Conservation (phyloP, 352 stramenopile species). For the Blastocystis sp. region DNA sequence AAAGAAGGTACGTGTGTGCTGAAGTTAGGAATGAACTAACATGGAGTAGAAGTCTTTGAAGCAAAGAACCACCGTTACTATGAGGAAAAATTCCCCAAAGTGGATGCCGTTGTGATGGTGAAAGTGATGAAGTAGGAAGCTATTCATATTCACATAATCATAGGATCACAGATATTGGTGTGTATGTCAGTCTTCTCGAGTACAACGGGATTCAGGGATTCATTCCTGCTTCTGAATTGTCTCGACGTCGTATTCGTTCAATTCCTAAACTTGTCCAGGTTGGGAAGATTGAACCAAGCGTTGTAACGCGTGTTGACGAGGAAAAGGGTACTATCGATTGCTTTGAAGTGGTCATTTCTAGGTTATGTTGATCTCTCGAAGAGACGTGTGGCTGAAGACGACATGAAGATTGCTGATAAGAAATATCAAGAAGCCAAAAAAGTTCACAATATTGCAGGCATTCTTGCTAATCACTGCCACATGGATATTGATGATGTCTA, state of each 20-base stretch:
- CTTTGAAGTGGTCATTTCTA: not conserved
- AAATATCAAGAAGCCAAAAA: conserved; percentile 99
- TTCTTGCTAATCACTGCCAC: conserved; percentile 73
- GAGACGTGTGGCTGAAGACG: conserved; percentile 92
- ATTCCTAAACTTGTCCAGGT: conserved; percentile 99
- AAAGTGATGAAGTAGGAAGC: conserved; percentile 71
- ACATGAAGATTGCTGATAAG: conserved; percentile 96
- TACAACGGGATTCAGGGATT: conserved; percentile 99
- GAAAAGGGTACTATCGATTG: conserved; percentile 78
- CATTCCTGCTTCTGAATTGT: conserved; percentile 97
- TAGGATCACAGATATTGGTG: conserved; percentile 97
- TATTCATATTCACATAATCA: not conserved
- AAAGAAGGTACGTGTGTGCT: not conserved
- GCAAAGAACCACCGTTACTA: conserved; percentile 77
- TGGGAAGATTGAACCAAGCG: conserved; percentile 97
- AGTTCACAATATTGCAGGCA: conserved; percentile 86
- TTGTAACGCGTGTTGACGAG: conserved; percentile 98
- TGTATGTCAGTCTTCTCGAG: conserved; percentile 97
- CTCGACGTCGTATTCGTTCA: conserved; percentile 90
- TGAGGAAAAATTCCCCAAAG: conserved; percentile 85
- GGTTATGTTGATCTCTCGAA: conserved; percentile 99
- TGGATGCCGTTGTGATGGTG: conserved; percentile 92
- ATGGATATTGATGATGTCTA: conserved; percentile 78
- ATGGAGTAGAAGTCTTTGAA: conserved; percentile 31
- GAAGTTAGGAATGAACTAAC: not conserved